Evolutionary conservation across 257 asterid genomes (phyloP), one percentile per base, ranked within the genome.

Genomic region (Apocynum venetum): DNA sequence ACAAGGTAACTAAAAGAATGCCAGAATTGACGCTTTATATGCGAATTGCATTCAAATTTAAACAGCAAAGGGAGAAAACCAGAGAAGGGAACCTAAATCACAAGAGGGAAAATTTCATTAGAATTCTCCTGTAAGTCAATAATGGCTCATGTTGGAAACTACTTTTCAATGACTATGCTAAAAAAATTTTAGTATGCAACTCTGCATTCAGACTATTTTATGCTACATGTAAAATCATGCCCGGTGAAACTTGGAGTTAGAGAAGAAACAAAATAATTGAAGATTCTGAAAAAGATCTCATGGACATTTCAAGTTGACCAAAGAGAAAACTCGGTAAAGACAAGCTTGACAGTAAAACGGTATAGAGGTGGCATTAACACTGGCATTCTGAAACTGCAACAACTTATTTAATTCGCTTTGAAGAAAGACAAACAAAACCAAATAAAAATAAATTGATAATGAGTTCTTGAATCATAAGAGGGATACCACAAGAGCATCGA

Each of bases 401-500:
- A 36, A 36, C 44, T 63, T 63, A 15, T 11, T 63, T 35, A 63
- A 13, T 63, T 63, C 44, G 10, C 4, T 63, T 63, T 4, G 20
- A 36, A 11, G 69, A 63, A 35, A 63, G 69, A 46, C 49, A 46
- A 46, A 31, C 19, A 69, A 25, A 31, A 41, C 31, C 55, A 78
- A 48, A 69, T 7, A 25, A 25, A 40, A 46, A 46, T 43, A 49
- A 56, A 38, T 36, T 7, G 44, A n/a, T 41, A 49, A 65, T 19
- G 31, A 55, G 25, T 40, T 1, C 38, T 6, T 61, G 48, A 44
- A 57, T 38, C 8, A 52, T n/a, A 48, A 51, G 64, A 75, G 74
- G 53, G 25, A 71, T 89, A 93, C 99, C 91, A 84, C 93, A 84
- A 95, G 83, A 41, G 90, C 78, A 81, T 91, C 88, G 53, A 95